Conservation (phyloP, 371 early-diverging fungal species). For the Mortierella sp. region DNA sequence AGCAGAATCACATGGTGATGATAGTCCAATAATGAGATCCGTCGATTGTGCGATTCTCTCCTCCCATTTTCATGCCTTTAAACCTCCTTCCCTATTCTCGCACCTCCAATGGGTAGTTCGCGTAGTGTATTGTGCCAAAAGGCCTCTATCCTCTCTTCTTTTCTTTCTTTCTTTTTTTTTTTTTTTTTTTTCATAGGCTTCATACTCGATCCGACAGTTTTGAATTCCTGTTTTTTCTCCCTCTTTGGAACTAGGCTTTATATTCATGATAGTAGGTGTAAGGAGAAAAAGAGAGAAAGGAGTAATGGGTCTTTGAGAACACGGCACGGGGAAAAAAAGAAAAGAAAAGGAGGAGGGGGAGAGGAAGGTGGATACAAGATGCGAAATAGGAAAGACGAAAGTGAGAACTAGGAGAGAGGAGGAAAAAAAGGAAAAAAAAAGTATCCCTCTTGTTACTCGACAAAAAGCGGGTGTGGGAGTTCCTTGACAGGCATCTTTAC, state of each 20-base stretch:
- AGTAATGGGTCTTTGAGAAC: too few species aligned
- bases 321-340: too few species aligned
- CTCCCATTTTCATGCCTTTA: not conserved
- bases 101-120: too few species aligned
- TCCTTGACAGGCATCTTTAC: constrained; percentile 33
- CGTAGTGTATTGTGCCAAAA: not conserved
- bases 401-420: not conserved
- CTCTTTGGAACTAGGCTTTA: too few species aligned
- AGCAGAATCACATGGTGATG: not conserved
- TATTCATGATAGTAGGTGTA: too few species aligned
- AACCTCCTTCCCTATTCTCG: not conserved
- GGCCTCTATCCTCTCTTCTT: not conserved
- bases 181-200: not conserved
- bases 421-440: too few species aligned
- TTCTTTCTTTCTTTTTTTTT: not conserved
- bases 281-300: too few species aligned
- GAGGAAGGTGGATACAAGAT: too few species aligned
- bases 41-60: not conserved
- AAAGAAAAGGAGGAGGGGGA: too few species aligned
- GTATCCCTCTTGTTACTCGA: constrained; percentile 19
- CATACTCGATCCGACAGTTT: too few species aligned
- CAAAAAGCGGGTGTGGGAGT: constrained; percentile 47
- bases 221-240: too few species aligned
- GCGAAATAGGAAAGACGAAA: not conserved
- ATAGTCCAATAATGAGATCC: not conserved